phyloP scores from a whole-genome alignment of 1,284 basidiomycete genomes.

The Sporisorium exsertum region DNA sequence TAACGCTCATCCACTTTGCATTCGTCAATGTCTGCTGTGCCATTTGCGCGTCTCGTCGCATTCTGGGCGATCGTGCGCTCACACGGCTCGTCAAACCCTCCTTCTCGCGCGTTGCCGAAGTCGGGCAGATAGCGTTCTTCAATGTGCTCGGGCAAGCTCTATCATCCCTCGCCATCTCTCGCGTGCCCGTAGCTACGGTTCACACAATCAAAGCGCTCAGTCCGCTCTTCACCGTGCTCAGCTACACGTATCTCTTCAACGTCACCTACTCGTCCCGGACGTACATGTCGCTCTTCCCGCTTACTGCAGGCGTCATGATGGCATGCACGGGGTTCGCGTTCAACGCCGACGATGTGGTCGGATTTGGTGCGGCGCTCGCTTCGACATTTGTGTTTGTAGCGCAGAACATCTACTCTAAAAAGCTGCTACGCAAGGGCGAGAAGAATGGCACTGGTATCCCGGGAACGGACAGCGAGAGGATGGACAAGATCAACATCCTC shows the following conservation, averaged over 20 bases:
- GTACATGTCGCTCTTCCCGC: conserved; percentile 91
- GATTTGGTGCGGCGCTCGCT: conserved; percentile 48
- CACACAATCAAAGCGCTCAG: conserved; percentile 90
- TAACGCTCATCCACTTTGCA: conserved; percentile 97
- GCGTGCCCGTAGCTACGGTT: conserved; percentile 95
- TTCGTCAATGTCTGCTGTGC: conserved; percentile 90
- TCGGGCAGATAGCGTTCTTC: conserved; percentile 92
- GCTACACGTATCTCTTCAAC: conserved; percentile 90
- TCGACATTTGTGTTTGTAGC: conserved; percentile 82
- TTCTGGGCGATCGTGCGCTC: conserved; percentile 48
- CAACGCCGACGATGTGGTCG: conserved; percentile 73
- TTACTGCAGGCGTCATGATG: conserved; percentile 96
- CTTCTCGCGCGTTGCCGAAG: conserved; percentile 79
- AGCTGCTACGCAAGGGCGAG: conserved; percentile 77
- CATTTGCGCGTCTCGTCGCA: conserved; percentile 69
- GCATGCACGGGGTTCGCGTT: conserved; percentile 93
- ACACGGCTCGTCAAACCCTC: conserved; percentile 74
- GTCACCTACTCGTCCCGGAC: conserved; percentile 92
- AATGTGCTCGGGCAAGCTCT: conserved; percentile 95
- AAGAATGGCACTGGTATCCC: conserved; percentile 10
- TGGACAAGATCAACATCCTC: conserved; percentile 96
- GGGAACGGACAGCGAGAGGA: conserved; percentile 71
- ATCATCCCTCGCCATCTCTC: conserved; percentile 92
- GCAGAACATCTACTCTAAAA: conserved; percentile 99
- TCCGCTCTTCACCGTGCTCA: conserved; percentile 93